Base-by-base conservation (phyloP, 2,329 filamentous ascomycete genomes). In the Phyllosticta citribraziliensis region DNA sequence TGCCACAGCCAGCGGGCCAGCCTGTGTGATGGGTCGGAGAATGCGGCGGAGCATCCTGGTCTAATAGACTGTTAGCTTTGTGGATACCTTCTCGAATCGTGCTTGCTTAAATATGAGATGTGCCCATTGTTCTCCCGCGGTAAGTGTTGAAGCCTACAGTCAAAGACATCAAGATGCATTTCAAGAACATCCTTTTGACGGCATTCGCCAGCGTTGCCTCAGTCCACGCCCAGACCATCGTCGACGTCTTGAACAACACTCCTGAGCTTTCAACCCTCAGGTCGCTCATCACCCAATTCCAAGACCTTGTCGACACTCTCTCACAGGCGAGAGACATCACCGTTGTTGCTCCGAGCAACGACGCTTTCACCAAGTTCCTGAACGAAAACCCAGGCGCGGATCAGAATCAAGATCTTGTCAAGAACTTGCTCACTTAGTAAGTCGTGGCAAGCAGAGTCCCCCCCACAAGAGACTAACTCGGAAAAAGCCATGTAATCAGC, bases 281-380 rank as follows among this genome's bases (percentile, higher is more conserved):
- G 51, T 66, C 65, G 6, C 70, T 79, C 59, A 69, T 82, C 30
- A 58, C 65, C 14, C 63, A 66, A 22, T 69, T 72, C 56, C 73
- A 76, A 10, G 66, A 68, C 3, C 65, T 81, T 19, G 62, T 77
- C 14, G 51, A 66, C 11, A 62, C 71, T 3, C 70, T 84, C 33
- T 67, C 68, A 40, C 66, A 65, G 25, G 70, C 76, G 3, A 65
- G 67, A 14, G 83, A 85, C 67, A 74, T 86, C 62, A 87, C 84
- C 6, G 72, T 85, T 47, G 76, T 86, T 5, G 83, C 83, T 0
- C 83, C 83, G 0, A 79, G 74, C 67, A 83, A 85, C 67, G 67
- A 77, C 11, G 82, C 82, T 0, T 74, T 81, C 52, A 66, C 67
- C 12, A 67, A 80, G 51, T 65, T 77, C 19, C 74, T 75, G 57